Percentiles rank a stretch among this genome's conserved stretches.
These are phyloP conservation scores for Rhododendron griersonianum DNA, from an alignment of 148 eudicot species.

Conservation along the genomic window DNA sequence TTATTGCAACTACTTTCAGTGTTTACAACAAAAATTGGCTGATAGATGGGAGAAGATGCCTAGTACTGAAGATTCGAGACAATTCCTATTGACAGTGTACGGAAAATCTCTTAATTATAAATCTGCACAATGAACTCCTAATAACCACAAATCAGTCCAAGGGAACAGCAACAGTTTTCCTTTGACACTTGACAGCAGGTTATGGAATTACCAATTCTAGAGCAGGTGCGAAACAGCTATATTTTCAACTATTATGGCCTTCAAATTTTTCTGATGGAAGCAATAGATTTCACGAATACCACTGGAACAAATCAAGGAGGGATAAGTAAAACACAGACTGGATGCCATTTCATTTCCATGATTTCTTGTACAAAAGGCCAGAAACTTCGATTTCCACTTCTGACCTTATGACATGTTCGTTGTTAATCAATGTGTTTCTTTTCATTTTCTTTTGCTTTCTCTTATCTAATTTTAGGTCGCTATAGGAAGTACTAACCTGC, in stretches of 20 bases:
- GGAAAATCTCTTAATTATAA: neutral
- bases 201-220: neutral
- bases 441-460: neutral
- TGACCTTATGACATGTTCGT: neutral
- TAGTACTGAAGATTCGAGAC: neutral
- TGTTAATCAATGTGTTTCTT: neutral
- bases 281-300: neutral
- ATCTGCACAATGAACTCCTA: neutral
- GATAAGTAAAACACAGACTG: neutral
- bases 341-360: neutral
- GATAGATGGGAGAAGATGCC: neutral
- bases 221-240: neutral
- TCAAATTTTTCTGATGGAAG: neutral
- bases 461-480: neutral
- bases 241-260: neutral
- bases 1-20: neutral
- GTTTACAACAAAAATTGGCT: neutral
- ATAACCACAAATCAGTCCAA: neutral
- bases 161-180: neutral
- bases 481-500: constrained; percentile 39
- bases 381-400: neutral
- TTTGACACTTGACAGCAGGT: neutral
- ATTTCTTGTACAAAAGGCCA: neutral
- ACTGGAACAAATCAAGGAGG: neutral
- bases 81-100: neutral